Evolutionary conservation across 306 rosid species (phyloP).

Genomic region (Arachis stenosperma): DNA sequence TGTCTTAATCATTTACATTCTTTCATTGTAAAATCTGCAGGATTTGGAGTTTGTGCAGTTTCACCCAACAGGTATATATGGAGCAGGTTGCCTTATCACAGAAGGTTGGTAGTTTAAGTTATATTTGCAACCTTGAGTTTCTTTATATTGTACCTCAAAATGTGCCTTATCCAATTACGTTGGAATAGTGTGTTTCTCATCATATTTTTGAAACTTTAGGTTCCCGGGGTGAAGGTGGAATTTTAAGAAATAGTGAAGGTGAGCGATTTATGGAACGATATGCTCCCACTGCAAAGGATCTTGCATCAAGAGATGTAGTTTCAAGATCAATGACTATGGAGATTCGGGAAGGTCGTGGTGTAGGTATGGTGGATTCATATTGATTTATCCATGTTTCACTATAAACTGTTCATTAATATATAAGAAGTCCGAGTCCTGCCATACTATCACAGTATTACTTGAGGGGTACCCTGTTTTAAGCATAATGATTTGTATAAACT

Average conservation of each 20-base stretch:
- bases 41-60: slow-evolving; percentile 98
- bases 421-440: slow-evolving; percentile 13
- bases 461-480: background rate
- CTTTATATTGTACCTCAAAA: slow-evolving; percentile 31
- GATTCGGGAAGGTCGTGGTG: slow-evolving; percentile 97
- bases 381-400: slow-evolving; percentile 1
- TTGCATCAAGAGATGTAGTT: slow-evolving; percentile 97
- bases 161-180: slow-evolving; percentile 17
- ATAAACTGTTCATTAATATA: slow-evolving; percentile 3
- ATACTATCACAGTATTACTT: background rate
- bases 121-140: slow-evolving; percentile 16
- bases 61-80: slow-evolving; percentile 97
- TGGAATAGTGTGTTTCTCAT: slow-evolving; percentile 33
- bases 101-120: slow-evolving; percentile 63
- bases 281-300: slow-evolving; percentile 99
- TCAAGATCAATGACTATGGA: slow-evolving; percentile 98
- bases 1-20: slow-evolving; percentile 20
- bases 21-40: slow-evolving; percentile 48
- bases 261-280: slow-evolving; percentile 98
- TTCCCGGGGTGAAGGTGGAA: slow-evolving; percentile 99
- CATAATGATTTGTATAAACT: background rate
- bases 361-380: slow-evolving; percentile 60
- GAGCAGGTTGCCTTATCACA: slow-evolving; percentile 98
- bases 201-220: slow-evolving; percentile 57
- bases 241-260: slow-evolving; percentile 94